A percentile compares a stretch with the other conserved stretches of the same genome.
Evolutionary conservation across 345 rosid genomes (phyloP).

Genomic region (Cardamine chenopodiifolia): DNA sequence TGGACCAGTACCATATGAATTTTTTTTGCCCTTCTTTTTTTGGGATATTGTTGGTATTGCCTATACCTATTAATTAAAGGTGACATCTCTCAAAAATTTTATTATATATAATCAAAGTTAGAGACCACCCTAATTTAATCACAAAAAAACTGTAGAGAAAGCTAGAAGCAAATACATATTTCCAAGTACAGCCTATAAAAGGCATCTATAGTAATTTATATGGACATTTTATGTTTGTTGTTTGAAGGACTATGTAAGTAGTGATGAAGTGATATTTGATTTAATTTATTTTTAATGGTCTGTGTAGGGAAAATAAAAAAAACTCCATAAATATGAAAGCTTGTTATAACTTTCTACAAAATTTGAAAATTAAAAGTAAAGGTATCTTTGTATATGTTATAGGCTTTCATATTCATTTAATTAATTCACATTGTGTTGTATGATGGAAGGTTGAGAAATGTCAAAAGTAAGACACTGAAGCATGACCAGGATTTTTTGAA

Average conservation of each 20-base stretch:
- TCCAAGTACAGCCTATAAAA: not conserved
- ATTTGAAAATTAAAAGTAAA: not conserved
- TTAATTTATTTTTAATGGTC: no score
- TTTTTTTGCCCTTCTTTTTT: not conserved
- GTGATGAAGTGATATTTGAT: no score
- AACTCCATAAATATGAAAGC: no score
- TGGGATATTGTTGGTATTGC: not conserved
- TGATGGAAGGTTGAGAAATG: constrained; percentile 19
- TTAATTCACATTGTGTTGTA: constrained; percentile 2
- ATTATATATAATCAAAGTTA: not conserved
- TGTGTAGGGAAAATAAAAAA: no score
- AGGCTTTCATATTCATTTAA: constrained; percentile 23
- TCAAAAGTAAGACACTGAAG: constrained; percentile 29
- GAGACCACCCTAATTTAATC: not conserved
- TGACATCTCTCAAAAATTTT: not conserved
- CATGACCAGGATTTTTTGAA: not conserved
- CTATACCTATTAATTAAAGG: not conserved
- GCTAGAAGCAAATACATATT: not conserved
- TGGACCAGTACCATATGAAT: constrained; percentile 8
- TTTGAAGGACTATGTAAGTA: no score
- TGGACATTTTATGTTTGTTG: no score
- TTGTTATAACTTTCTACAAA: no score
- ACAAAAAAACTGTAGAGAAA: not conserved
- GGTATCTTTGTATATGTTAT: not conserved
- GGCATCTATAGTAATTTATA: no score